These are phyloP conservation scores for Rhinocladiella mackenziei DNA, from an alignment of 2,329 filamentous ascomycete species.

Conservation along the genomic window DNA sequence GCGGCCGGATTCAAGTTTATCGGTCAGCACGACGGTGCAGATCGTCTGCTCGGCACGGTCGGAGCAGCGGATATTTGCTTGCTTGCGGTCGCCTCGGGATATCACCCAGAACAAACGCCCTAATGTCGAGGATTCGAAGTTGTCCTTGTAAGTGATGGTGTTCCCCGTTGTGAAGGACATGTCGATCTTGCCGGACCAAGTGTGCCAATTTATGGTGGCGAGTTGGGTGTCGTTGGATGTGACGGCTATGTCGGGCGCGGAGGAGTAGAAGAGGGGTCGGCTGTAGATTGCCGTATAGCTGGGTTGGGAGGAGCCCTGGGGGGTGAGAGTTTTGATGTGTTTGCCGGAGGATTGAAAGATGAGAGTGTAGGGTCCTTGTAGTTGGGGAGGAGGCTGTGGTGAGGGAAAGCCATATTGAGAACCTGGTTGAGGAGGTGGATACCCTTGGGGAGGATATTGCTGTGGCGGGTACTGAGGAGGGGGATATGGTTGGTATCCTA, in stretches of 20 bases:
- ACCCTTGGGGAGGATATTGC: too few species aligned
- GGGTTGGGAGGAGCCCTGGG: not conserved
- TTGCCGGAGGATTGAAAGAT: slow-evolving; percentile 4
- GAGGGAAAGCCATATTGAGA: slow-evolving; percentile 1
- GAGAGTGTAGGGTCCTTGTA: slow-evolving; percentile 6
- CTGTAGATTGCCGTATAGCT: slow-evolving; percentile 3
- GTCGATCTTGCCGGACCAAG: slow-evolving; percentile 10
- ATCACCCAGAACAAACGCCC: slow-evolving; percentile 7
- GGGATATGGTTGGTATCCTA: too few species aligned
- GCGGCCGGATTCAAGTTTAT: slow-evolving; percentile 2
- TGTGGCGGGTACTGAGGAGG: too few species aligned
- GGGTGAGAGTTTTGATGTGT: slow-evolving; percentile 3
- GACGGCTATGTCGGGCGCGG: slow-evolving; percentile 4
- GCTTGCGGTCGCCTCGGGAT: not conserved
- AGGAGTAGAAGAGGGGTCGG: slow-evolving; percentile 3
- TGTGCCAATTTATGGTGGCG: slow-evolving; percentile 8
- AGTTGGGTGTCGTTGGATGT: slow-evolving; percentile 1
- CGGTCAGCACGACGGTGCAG: slow-evolving; percentile 2
- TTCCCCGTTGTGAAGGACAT: slow-evolving; percentile 3
- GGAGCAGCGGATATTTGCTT: slow-evolving; percentile 4
- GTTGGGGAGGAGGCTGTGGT: not conserved
- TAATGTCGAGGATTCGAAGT: slow-evolving; percentile 2
- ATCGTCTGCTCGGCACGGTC: slow-evolving; percentile 3
- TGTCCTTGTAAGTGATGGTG: slow-evolving; percentile 9
- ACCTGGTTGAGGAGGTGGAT: too few species aligned